Base-by-base conservation (phyloP, 345 rosid species). In the Pistacia atlantica region DNA sequence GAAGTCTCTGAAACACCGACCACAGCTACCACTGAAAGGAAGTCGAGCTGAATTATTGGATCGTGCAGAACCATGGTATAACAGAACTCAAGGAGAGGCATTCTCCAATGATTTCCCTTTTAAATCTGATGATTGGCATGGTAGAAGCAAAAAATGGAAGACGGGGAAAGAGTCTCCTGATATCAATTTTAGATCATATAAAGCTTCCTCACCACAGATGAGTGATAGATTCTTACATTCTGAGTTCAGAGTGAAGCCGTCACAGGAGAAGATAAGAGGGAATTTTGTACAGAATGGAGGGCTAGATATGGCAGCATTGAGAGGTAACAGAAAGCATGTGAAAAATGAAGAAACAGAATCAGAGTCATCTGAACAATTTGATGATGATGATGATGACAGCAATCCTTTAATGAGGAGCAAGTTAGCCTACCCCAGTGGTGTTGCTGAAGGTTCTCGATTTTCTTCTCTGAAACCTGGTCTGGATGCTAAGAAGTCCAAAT, bases 331-430 rank as follows among this genome's bases (percentile, higher is more conserved):
- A 81, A 69, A 80, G 80, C 72, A 75, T 70, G 58, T 31, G 57
- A 83, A 75, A 83, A 83, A 81, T 67, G 95, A 95, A 78, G 98
- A 90, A 79, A 93, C 98, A 38, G 97, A 95, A 77, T 89, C 97
- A 4, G 97, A 93, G 75, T 90, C 99, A 25, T 89, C 94, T 10
- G 92, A 89, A 55, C 88, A 86, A 55, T 87, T 77, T 73, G 88
- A 87, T 31, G 95, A 86, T n/a, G 97, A 58, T 72, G 76, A 87
- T 25, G 95, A 88, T 56, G 84, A 65, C 71, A 70, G 81, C 85
- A 87, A 82, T 77, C 88, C 81, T 80, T 78, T 86, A 64, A 72
- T 78, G 79, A 83, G 88, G 77, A 87, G 85, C 75, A 88, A 88
- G 75, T 73, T 84, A 46, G 83, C 86, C 71, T 84, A 85, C 83